A percentile compares a stretch with the other conserved stretches of the same genome.
These are phyloP conservation scores for Fusarium lyarnte DNA, from an alignment of 2,329 filamentous ascomycete species.

Conservation along the genomic window DNA sequence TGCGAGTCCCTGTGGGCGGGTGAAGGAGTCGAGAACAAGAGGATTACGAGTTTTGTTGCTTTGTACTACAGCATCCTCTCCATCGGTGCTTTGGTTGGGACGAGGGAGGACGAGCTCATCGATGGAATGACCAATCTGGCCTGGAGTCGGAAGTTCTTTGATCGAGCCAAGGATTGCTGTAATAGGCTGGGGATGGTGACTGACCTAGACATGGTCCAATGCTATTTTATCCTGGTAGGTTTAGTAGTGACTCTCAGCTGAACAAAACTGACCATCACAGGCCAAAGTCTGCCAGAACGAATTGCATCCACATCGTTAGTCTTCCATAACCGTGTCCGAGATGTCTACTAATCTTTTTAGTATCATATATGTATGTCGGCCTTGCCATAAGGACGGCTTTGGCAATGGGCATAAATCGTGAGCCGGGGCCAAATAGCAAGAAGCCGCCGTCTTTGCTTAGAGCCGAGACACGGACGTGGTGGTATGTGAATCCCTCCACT, in stretches of 20 bases:
- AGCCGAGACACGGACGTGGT: not conserved
- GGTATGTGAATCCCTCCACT: not conserved
- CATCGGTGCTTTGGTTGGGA: rapidly evolving
- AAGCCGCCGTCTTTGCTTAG: not conserved
- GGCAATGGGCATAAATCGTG: not conserved
- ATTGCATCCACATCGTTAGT: not conserved
- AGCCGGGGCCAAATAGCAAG: not conserved
- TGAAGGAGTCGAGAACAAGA: not conserved
- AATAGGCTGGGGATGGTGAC: not conserved
- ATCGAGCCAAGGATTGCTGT: not conserved
- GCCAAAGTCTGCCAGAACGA: not conserved
- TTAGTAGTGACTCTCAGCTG: rapidly evolving
- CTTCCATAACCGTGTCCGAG: rapidly evolving
- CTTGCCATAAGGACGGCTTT: not conserved
- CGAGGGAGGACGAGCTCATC: not conserved
- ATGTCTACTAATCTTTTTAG: rapidly evolving
- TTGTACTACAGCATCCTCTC: not conserved
- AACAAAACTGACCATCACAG: rapidly evolving
- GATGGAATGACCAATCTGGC: not conserved
- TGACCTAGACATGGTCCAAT: not conserved
- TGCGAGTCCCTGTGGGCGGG: not conserved
- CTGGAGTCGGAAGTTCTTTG: not conserved
- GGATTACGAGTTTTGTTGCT: not conserved
- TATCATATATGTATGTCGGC: not conserved
- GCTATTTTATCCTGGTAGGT: not conserved